Evolutionary conservation across 768 basidiomycete genomes (phyloP).

Genomic region (Lactarius pseudohatsudake): DNA sequence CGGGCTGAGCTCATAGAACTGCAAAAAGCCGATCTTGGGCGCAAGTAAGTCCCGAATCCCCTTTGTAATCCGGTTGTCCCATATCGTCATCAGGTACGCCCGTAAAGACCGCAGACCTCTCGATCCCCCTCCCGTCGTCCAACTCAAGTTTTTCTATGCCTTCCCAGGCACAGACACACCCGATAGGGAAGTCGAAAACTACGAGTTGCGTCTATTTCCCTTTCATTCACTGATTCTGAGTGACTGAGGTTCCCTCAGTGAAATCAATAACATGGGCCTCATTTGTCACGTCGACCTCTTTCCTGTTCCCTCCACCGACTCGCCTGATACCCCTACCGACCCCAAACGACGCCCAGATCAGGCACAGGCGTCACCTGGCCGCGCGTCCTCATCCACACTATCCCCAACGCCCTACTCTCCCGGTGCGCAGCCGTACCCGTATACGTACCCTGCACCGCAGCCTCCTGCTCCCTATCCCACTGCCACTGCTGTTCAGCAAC

Average conservation of each 20-base stretch:
- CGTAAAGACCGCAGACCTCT: conserved; percentile 33
- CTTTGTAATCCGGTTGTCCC: no score
- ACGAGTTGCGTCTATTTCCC: conserved; percentile 24
- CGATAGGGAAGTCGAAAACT: conserved; percentile 26
- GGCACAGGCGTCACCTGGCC: conserved; percentile 16
- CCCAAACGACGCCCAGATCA: conserved; percentile 21
- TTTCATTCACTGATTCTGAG: conserved; percentile 4
- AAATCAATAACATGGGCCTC: conserved; percentile 61
- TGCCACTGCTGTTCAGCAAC: conserved; percentile 1
- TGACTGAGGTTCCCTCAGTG: conserved; percentile 40
- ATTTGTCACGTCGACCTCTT: conserved; percentile 80
- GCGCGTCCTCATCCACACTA: conserved; percentile 27
- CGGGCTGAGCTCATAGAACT: conserved; percentile 32
- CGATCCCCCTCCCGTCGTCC: conserved; percentile 34
- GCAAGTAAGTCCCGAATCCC: conserved; percentile 32
- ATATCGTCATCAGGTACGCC: conserved; percentile 28
- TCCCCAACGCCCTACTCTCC: conserved; percentile 30
- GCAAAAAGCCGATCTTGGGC: conserved; percentile 38
- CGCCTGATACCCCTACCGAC: conserved; percentile 14
- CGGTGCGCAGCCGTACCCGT: conserved; percentile 26
- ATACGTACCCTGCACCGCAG: conserved; percentile 29
- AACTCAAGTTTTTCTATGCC: conserved; percentile 31
- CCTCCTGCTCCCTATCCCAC: conserved; percentile 20
- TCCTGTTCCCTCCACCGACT: conserved; percentile 42
- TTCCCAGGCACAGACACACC: conserved; percentile 16